These are phyloP conservation scores for Stachybotrys chlorohalonatus DNA, from an alignment of 2,329 filamentous ascomycete genomes.

Conservation along the genomic window DNA sequence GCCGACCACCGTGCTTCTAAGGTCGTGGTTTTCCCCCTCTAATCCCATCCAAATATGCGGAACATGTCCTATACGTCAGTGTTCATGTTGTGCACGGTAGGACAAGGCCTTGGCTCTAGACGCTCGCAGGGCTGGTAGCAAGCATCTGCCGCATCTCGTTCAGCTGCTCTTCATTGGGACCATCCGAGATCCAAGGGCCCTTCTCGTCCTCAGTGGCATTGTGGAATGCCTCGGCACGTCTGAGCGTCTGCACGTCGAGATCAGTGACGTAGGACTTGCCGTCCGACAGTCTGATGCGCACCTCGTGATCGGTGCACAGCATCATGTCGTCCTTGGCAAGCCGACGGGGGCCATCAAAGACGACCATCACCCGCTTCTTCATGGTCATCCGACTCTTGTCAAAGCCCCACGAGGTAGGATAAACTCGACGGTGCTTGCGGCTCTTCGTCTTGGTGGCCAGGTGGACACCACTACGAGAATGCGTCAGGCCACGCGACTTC, in stretches of 20 bases:
- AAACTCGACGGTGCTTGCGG: slow-evolving; percentile 87
- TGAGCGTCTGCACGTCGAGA: slow-evolving; percentile 82
- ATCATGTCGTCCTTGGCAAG: slow-evolving; percentile 99
- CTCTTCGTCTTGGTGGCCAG: slow-evolving; percentile 50
- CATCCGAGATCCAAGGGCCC: slow-evolving; percentile 72
- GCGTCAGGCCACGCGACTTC: slow-evolving; percentile 66
- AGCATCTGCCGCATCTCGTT: slow-evolving; percentile 48
- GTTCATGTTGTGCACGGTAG: too few relatives aligned
- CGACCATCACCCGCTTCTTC: slow-evolving; percentile 92
- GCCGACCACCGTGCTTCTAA: slow-evolving; percentile 10
- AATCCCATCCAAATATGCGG: too few relatives aligned
- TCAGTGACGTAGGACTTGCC: slow-evolving; percentile 81
- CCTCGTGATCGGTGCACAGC: slow-evolving; percentile 90
- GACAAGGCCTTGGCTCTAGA: too few relatives aligned
- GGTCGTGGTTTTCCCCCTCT: not conserved
- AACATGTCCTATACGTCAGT: too few relatives aligned
- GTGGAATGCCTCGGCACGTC: slow-evolving; percentile 77
- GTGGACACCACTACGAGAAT: slow-evolving; percentile 65
- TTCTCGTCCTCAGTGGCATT: slow-evolving; percentile 77
- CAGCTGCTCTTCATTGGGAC: slow-evolving; percentile 53
- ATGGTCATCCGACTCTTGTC: slow-evolving; percentile 91
- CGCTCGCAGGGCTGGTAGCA: slow-evolving; percentile 5
- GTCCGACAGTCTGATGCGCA: slow-evolving; percentile 72
- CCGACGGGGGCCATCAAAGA: slow-evolving; percentile 80
- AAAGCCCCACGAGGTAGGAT: slow-evolving; percentile 89